Percentiles rank a stretch among this genome's conserved stretches.
Conservation (phyloP, 805 yeast genomes). For the Schwanniomyces pseudopolymorphus region DNA sequence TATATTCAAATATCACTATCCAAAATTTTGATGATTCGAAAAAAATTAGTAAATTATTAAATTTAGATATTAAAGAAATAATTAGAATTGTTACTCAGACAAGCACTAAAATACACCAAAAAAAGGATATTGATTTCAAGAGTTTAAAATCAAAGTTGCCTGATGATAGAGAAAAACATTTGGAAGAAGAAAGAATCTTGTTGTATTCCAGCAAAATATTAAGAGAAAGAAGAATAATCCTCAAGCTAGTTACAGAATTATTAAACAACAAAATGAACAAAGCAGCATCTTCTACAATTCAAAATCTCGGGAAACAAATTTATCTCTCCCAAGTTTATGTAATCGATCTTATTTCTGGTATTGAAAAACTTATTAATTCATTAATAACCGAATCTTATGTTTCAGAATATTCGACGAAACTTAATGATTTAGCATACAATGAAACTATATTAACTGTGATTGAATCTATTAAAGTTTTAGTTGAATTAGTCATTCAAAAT, state of each 20-base stretch:
- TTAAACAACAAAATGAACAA: slow-evolving; percentile 40
- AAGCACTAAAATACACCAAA: slow-evolving; percentile 36
- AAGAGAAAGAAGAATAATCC: slow-evolving; percentile 50
- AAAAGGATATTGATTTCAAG: slow-evolving; percentile 18
- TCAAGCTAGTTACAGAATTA: slow-evolving; percentile 46
- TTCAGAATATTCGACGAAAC: slow-evolving; percentile 11
- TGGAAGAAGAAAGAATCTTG: slow-evolving; percentile 27
- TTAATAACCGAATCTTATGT: slow-evolving; percentile 10
- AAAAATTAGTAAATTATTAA: slow-evolving; percentile 37
- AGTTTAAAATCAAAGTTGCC: slow-evolving; percentile 30
- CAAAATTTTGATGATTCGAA: slow-evolving; percentile 38
- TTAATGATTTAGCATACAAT: slow-evolving; percentile 21
- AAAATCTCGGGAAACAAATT: slow-evolving; percentile 40
- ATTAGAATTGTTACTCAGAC: slow-evolving; percentile 48
- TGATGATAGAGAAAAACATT: slow-evolving; percentile 32
- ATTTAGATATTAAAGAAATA: slow-evolving; percentile 44
- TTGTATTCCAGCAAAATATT: slow-evolving; percentile 42
- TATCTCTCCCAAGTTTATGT: slow-evolving; percentile 31
- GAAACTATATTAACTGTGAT: slow-evolving; percentile 34
- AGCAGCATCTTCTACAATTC: slow-evolving; percentile 27
- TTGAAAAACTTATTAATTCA: slow-evolving; percentile 10
- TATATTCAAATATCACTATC: slow-evolving; percentile 34
- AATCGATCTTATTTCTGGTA: slow-evolving; percentile 15
- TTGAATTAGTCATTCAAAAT: slow-evolving; percentile 41
- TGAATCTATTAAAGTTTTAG: slow-evolving; percentile 36